These are phyloP conservation scores for Auricularia auricula-judae DNA, from an alignment of 768 basidiomycete species.

Conservation along the genomic window DNA sequence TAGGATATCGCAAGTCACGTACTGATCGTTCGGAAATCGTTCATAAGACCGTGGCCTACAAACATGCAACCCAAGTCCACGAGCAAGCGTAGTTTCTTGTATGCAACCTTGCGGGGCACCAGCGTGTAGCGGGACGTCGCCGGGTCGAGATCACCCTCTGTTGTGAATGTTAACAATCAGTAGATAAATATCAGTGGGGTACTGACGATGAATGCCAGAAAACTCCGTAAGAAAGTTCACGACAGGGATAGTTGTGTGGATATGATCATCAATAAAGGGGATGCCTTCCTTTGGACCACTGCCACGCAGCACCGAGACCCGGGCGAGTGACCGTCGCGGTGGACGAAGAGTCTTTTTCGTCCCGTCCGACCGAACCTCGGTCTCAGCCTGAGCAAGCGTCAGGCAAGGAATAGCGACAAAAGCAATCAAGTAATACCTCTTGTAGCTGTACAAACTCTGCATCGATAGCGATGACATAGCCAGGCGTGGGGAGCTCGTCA, in stretches of 20 bases:
- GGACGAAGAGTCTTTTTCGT: conserved; percentile 88
- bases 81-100: conserved; percentile 89
- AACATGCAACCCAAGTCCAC: conserved; percentile 95
- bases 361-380: conserved; percentile 89
- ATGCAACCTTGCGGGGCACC: conserved; percentile 93
- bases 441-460: conserved; percentile 98
- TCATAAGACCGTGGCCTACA: conserved; percentile 92
- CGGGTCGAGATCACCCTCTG: conserved; percentile 76
- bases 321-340: conserved; percentile 80
- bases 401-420: not conserved
- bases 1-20: conserved; percentile 18
- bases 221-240: conserved; percentile 96
- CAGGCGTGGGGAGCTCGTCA: conserved; percentile 74
- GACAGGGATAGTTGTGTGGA: conserved; percentile 89
- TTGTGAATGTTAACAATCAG: conserved; percentile 4
- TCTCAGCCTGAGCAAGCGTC: conserved; percentile 60
- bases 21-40: conserved; percentile 99
- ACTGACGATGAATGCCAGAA: conserved; percentile 87
- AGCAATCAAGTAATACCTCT: conserved; percentile 38
- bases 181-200: not conserved
- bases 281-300: conserved; percentile 67
- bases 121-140: conserved; percentile 73
- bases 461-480: conserved; percentile 88
- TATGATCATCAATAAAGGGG: conserved; percentile 97
- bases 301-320: conserved; percentile 89